phyloP scores from a whole-genome alignment of 2,329 filamentous ascomycete genomes.

The Curvularia verruculosa region DNA sequence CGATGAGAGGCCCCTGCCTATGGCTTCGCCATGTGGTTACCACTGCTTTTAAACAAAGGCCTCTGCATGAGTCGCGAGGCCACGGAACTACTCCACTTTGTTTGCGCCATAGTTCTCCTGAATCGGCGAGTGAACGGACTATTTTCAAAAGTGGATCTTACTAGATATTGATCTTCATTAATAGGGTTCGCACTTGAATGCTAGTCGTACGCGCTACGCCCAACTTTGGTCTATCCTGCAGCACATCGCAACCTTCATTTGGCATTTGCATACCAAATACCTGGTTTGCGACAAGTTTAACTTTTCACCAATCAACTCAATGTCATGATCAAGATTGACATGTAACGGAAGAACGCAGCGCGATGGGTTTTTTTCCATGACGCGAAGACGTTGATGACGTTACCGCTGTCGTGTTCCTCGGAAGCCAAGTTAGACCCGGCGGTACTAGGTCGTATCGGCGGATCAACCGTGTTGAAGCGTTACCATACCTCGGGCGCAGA shows the following conservation, averaged over 20 bases:
- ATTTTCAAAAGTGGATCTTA: conserved; percentile 3
- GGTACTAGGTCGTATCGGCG: too few relatives aligned
- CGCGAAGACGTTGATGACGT: background rate
- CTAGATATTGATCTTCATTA: conserved; percentile 4
- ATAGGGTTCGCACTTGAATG: background rate
- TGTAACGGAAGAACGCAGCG: too few relatives aligned
- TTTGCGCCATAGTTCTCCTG: background rate
- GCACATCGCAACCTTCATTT: background rate
- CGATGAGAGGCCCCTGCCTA: background rate
- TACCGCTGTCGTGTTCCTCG: background rate
- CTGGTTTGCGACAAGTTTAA: background rate
- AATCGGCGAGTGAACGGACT: conserved; percentile 1
- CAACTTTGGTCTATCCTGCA: background rate
- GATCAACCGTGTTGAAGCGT: background rate
- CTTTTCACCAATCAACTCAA: background rate
- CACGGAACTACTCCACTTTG: background rate
- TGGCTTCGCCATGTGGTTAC: background rate
- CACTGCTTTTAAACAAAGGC: conserved; percentile 2
- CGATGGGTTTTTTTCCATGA: background rate
- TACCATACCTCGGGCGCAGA: background rate
- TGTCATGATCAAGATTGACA: too few relatives aligned
- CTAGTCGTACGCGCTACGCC: background rate
- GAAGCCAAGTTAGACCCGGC: background rate
- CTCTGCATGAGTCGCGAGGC: conserved; percentile 7
- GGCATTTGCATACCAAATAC: background rate